A percentile compares a stretch with the other conserved stretches of the same genome.
These are phyloP conservation scores for Sporisorium scitamineum DNA, from an alignment of 1,284 basidiomycete genomes.

Conservation along the genomic window DNA sequence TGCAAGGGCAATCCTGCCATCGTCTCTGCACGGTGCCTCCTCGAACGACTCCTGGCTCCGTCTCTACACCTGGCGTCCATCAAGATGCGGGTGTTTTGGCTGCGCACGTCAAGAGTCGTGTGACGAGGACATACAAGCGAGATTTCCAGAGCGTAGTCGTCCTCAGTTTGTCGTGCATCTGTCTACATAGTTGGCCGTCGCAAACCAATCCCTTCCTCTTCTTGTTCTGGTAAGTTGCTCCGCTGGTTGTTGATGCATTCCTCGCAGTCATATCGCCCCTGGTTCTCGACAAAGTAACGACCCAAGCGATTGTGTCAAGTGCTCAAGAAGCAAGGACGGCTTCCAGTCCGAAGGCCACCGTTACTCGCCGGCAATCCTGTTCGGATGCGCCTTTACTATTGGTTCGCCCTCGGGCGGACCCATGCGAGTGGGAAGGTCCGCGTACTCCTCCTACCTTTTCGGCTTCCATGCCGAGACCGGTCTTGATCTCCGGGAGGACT, in stretches of 20 bases:
- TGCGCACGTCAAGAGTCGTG: neutral
- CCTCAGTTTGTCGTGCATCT: neutral
- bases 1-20: slow-evolving; percentile 49
- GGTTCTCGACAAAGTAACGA: neutral
- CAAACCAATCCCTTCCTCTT: neutral
- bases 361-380: slow-evolving; percentile 57
- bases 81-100: neutral
- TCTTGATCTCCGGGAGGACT: slow-evolving; percentile 44
- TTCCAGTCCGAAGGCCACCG: slow-evolving; percentile 66
- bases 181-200: neutral
- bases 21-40: slow-evolving; percentile 42
- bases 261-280: neutral
- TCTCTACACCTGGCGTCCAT: neutral
- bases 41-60: slow-evolving; percentile 9
- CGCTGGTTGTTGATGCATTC: neutral
- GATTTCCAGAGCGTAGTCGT: slow-evolving; percentile 17
- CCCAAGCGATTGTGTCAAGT: neutral
- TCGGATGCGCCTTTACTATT: slow-evolving; percentile 17
- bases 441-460: slow-evolving; percentile 65
- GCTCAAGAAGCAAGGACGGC: slow-evolving; percentile 9
- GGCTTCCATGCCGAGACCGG: slow-evolving; percentile 24
- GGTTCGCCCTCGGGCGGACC: slow-evolving; percentile 28
- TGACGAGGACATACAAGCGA: slow-evolving; percentile 38
- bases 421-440: slow-evolving; percentile 69
- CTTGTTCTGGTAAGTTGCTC: slow-evolving; percentile 27